Evolutionary conservation across 768 basidiomycete genomes (phyloP), one percentile per base, ranked within the genome.

Genomic region (Suillus placidus): DNA sequence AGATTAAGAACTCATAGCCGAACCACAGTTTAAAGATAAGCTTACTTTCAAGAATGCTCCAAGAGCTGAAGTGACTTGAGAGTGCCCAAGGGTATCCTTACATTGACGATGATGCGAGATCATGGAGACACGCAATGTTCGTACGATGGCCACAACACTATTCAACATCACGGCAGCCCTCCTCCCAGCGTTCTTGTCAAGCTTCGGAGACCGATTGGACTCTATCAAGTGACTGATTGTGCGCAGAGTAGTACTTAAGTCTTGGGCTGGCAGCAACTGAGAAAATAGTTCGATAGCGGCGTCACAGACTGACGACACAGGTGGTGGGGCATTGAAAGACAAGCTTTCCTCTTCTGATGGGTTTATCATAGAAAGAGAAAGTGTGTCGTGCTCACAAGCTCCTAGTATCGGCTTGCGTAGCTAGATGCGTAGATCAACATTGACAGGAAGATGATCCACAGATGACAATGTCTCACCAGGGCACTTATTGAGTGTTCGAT

Each of bases 251-350:
- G 87, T 82, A 3, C 81, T 64, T 2, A 88, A 76, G 68, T 93
- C 93, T 75, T 97, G 96, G 30, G 89, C 76, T 1, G 93, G 89
- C 34, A 97, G 84, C 43, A 97, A 78, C 42, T 85, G 83, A 0
- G 93, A 82, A 71, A 98, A 98, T 3, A 98, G 82, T 51, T 91
- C 87, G n/a, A 99, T 89, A 0, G 94, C 92, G 7, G 91, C 88
- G 74, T 98, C 93, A 34, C 97, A 91, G 12, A 94, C 91, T 6
- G 91, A 87, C 0, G 94, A 94, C 0, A 86, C 83, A 3, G 95
- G 81, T 3, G 95, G 89, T 9, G 92, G 87, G 9, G 92, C 86
- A 70, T 90, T 89, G 3, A 85, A 77, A 51, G 82, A 71, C 14
- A 72, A 71, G 60, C 84, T 84, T 64, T 85, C 84, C 8, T 80